These are phyloP conservation scores for Rosa multiflora DNA, from an alignment of 306 rosid genomes.

Conservation along the genomic window DNA sequence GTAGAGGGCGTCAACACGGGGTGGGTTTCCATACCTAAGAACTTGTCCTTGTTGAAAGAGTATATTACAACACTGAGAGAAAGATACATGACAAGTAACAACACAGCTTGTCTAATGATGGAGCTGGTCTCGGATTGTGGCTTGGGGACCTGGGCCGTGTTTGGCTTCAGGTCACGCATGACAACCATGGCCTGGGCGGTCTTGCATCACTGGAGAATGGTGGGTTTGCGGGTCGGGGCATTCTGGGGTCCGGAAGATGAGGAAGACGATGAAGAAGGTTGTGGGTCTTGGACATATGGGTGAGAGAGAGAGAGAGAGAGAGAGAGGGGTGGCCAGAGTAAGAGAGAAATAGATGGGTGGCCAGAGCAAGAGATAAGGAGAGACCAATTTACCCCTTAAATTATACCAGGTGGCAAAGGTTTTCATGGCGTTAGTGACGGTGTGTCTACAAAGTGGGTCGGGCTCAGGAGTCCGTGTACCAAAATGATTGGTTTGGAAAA, in stretches of 20 bases:
- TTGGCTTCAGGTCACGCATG: constrained; percentile 41
- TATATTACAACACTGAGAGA: constrained; percentile 61
- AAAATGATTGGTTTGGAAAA: too few species aligned
- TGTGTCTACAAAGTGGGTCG: too few species aligned
- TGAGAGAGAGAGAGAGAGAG: too few species aligned
- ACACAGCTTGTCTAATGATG: constrained; percentile 58
- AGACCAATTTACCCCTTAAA: too few species aligned
- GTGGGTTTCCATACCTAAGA: constrained; percentile 67
- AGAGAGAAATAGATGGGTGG: too few species aligned
- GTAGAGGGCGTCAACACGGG: constrained; percentile 77
- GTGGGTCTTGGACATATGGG: constrained; percentile 17
- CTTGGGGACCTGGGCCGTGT: constrained; percentile 37
- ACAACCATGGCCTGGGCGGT: constrained; percentile 74
- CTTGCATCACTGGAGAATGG: constrained; percentile 53
- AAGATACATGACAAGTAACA: constrained; percentile 53
- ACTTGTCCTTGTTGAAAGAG: constrained; percentile 53
- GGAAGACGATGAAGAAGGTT: constrained; percentile 33
- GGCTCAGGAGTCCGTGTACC: too few species aligned
- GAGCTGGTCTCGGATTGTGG: constrained; percentile 47
- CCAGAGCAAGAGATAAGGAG: too few species aligned
- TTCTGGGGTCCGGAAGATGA: not conserved
- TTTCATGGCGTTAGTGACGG: too few species aligned
- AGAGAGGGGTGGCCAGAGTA: too few species aligned
- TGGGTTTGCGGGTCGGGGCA: constrained; percentile 34
- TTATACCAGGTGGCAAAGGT: too few species aligned